Evolutionary conservation across 768 basidiomycete genomes (phyloP), one percentile per base, ranked within the genome.

Genomic region (Lentinula edodes): DNA sequence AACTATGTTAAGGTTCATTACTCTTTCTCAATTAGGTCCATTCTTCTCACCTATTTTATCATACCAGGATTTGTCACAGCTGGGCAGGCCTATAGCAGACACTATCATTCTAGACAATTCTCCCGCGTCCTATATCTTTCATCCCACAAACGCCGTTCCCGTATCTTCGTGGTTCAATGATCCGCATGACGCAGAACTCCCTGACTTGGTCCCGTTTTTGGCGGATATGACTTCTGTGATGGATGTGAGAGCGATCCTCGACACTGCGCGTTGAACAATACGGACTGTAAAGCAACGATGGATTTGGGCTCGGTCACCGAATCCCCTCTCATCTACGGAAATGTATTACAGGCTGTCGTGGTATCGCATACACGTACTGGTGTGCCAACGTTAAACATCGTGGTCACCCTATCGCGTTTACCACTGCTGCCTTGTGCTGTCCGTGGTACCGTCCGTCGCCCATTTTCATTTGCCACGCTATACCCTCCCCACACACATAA

Each of bases 1-100:
- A 98, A 96, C 77, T 99, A 98, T 73, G 96, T 99, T 76, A 99
- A 99, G 87, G 95, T 94, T 63, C 50, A 80, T 65, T 16, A 42
- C 15, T 5, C 16, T 4, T 35, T 35, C 58, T 32, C 13, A 6
- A 15, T 32, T 15, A 3, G 6, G n/a, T 28, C 9, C 10, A 36
- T 45, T 28, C 3, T 59, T 18, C 35, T 38, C 28, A 28, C 15
- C 9, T 32, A 52, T 4, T 28, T 16, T 50, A 16, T 42, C 8
- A 60, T 15, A 51, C 16, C 71, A 89, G 86, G 88, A 90, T 68
- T 75, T 90, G 34, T 90, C 89, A 6, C 89, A 89, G 69, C 81
- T 90, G 28, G 89, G 89, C 48, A 80, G 89, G 5, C 84, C 85
- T 2, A 85, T 88, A 58, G 75, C 78, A 42, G 84, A 86, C 60